Percentiles rank a stretch among this genome's conserved stretches.
Conservation (phyloP, 1,139 yeast species). For the Lodderomyces elongisporus region DNA sequence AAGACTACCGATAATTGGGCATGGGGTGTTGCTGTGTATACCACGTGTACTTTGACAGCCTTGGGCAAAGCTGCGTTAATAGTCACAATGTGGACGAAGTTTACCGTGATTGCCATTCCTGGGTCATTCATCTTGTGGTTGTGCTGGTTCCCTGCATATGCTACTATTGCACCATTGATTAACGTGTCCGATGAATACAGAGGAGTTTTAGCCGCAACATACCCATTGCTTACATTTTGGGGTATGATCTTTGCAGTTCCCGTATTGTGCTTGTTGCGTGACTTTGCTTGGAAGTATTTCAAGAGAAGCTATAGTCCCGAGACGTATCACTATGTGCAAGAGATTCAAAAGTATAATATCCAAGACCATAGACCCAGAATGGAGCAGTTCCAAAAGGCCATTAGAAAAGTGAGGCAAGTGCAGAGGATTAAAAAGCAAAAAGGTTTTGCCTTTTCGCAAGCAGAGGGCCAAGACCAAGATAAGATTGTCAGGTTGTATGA, state of each 20-base stretch:
- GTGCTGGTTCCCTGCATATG: conserved; percentile 80
- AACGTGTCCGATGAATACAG: conserved; percentile 80
- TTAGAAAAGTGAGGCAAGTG: conserved; percentile 94
- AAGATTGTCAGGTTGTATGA: conserved; percentile 90
- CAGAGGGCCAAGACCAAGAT: conserved; percentile 89
- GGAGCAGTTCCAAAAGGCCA: conserved; percentile 96
- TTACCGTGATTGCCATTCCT: conserved; percentile 86
- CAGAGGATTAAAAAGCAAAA: conserved; percentile 97
- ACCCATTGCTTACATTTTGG: conserved; percentile 83
- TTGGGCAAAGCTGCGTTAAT: conserved; percentile 93
- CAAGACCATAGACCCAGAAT: conserved; percentile 92
- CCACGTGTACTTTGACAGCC: conserved; percentile 84
- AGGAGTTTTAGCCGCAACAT: conserved; percentile 74
- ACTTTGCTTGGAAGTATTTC: conserved; percentile 90
- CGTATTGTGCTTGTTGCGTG: conserved; percentile 73
- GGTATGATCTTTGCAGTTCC: conserved; percentile 74
- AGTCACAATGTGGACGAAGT: conserved; percentile 93
- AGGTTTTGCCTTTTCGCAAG: conserved; percentile 97
- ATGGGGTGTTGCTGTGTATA: conserved; percentile 89
- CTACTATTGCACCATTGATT: conserved; percentile 76
- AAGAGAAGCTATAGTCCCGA: conserved; percentile 90
- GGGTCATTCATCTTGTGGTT: conserved; percentile 89
- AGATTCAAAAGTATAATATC: conserved; percentile 90
- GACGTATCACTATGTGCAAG: conserved; percentile 91
- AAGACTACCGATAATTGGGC: conserved; percentile 85